Base-by-base conservation (phyloP, 306 rosid species). In the Elaeagnus macrophylla region DNA sequence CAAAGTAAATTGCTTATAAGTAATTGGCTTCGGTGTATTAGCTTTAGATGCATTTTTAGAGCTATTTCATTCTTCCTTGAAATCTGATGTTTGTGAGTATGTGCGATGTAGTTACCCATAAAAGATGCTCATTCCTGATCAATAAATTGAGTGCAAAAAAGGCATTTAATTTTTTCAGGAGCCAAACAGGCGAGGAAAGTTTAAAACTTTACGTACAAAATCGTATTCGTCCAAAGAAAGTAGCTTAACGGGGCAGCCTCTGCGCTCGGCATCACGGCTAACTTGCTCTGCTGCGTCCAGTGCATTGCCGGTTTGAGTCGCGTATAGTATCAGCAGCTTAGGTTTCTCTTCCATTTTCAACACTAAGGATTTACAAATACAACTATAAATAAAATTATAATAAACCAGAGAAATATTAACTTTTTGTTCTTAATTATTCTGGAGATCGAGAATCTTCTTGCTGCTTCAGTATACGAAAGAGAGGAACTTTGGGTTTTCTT, bases 301-400 rank as follows among this genome's bases (percentile, higher is more conserved):
- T 38, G 97, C 91, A 61, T 90, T 90, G 17, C 95, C 88, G 3
- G 95, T 90, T 66, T 90, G 75, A 43, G 91, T 81, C 12, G 84
- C 94, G 61, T 81, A 83, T 1, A 86, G 83, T n/a, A 86, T 74
- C 19, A 81, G 48, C 12, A 83, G 79, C 73, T 74, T 77, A 20
- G 61, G 69, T 39, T 35, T 57, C 14, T 54, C 78, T 64, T 62
- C 76, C 88, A 77, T 74, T 1, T 17, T 41, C 42, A 35, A 25
- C 32, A 3, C 32, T 25, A 25, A 41, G 14, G 2, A 10, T 25
- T 49, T n/a, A n/a, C n/a, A n/a, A n/a, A n/a, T 6, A 7, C 8
- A 12, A 15, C 4, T 10, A 3, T 2, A 8, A 3, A 38, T 4
- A 17, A 48, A 54, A 54, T n/a, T 8, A 16, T 0, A 47, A 45